Evolutionary conservation across 2,329 filamentous ascomycete species (phyloP).

Genomic region (Neofusicoccum sp.): DNA sequence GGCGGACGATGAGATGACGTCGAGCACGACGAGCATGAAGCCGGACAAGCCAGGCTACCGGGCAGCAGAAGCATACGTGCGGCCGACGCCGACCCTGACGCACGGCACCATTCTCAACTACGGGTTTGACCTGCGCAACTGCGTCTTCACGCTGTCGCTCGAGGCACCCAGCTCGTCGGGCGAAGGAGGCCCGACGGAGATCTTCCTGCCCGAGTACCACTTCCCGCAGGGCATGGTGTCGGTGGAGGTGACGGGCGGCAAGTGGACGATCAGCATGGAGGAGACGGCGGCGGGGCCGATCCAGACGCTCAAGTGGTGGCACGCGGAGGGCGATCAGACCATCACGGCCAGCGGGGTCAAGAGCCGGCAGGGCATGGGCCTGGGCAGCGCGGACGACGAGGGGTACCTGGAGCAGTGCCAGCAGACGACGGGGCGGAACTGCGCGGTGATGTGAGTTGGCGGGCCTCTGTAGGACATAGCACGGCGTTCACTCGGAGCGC

Average conservation of each 20-base stretch:
- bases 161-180: conserved; percentile 58
- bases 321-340: conserved; percentile 77
- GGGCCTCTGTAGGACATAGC: neutral
- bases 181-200: conserved; percentile 69
- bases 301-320: conserved; percentile 89
- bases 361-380: conserved; percentile 49
- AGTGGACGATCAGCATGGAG: conserved; percentile 79
- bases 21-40: conserved; percentile 23
- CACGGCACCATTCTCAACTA: conserved; percentile 69
- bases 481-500: neutral
- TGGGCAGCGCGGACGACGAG: conserved; percentile 65
- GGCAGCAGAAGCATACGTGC: conserved; percentile 88
- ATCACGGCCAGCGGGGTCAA: conserved; percentile 74
- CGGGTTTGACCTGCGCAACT: conserved; percentile 79
- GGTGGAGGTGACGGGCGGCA: conserved; percentile 78
- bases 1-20: conserved; percentile 52
- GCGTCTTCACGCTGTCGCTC: conserved; percentile 72
- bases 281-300: conserved; percentile 67
- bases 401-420: conserved; percentile 70
- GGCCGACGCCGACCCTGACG: conserved; percentile 75
- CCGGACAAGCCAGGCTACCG: conserved; percentile 66
- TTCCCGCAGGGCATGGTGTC: conserved; percentile 70
- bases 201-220: conserved; percentile 89
- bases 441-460: conserved; percentile 42
- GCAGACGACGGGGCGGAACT: conserved; percentile 35